Evolutionary conservation across 1,139 yeast species (phyloP).

Genomic region (Diutina mesorugosa): DNA sequence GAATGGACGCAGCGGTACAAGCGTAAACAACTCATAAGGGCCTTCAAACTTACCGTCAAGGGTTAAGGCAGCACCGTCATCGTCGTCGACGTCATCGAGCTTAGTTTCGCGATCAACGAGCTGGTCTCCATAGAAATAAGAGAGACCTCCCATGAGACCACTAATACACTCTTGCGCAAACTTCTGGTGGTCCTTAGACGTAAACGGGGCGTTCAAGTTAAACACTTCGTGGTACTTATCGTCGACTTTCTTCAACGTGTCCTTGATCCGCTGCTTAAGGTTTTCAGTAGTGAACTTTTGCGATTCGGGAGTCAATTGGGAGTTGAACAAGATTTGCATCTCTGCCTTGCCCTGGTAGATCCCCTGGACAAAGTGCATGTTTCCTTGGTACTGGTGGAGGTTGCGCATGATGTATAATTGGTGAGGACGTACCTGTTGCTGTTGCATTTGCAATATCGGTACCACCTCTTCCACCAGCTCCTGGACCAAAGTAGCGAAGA

Average conservation of each 20-base stretch:
- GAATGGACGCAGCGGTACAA: constrained; percentile 87
- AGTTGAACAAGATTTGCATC: constrained; percentile 55
- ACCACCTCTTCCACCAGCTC: constrained; percentile 48
- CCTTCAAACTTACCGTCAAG: constrained; percentile 47
- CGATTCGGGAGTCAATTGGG: constrained; percentile 24
- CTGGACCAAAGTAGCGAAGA: constrained; percentile 56
- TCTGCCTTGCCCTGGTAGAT: constrained; percentile 65
- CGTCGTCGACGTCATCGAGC: constrained; percentile 49
- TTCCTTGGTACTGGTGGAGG: constrained; percentile 52
- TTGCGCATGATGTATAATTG: constrained; percentile 49
- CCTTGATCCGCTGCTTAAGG: constrained; percentile 16
- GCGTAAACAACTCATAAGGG: constrained; percentile 59
- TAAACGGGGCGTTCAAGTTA: constrained; percentile 43
- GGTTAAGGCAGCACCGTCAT: constrained; percentile 9
- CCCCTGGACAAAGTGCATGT: constrained; percentile 69
- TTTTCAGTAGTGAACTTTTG: constrained; percentile 30
- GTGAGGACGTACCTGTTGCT: constrained; percentile 25
- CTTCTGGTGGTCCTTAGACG: constrained; percentile 22
- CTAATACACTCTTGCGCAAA: constrained; percentile 77
- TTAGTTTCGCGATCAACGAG: constrained; percentile 64
- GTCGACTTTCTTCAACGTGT: constrained; percentile 19
- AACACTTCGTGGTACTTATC: constrained; percentile 39
- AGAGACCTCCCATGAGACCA: constrained; percentile 79
- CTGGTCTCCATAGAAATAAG: constrained; percentile 82
- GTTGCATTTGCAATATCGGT: constrained; percentile 18